Base-by-base conservation (phyloP, 2,329 filamentous ascomycete species). In the Trichoderma pleuroti region DNA sequence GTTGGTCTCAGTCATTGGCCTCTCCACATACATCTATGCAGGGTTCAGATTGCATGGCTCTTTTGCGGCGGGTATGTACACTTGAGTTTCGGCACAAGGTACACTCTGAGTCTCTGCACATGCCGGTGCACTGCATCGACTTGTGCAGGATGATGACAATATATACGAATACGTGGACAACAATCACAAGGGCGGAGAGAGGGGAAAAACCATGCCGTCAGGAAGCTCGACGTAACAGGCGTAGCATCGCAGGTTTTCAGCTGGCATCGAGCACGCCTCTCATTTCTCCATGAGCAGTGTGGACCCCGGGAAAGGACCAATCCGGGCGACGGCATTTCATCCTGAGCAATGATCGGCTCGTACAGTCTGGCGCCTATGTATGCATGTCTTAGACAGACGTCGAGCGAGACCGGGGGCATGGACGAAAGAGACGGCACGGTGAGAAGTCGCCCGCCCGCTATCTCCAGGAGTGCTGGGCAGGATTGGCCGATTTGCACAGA, bases 141-240 rank as follows among this genome's bases (percentile, higher is more conserved):
- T 52, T 24, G 46, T 52, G 46, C 46, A 52, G 11, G 21, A 52
- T 24, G 46, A 52, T 52, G 3, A 14, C 34, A 52, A 52, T 21
- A 21, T 52, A 12, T 34, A 21, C 56, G n/a, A 59, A 34, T 21
- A 18, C 11, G n/a, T 30, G 30, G n/a, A 18, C 46, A 52, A 24
- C n/a, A 24, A 52, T 52, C 46, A 52, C 26, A 26, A 14, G 28
- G 18, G 64, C n/a, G 12, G 28, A 34, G 56, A 21, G 46, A 32
- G 24, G 1, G 28, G 18, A 30, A 42, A n/a, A 26, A 18, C 18
- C 21, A 57, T 46, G 1, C n/a, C 10, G 4, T 28, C 24, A 60
- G 28, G 26, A n/a, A 70, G 54, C 49, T 52, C 28, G 62, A 60
- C 83, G 87, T 49, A 74, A 72, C 16, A 72, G 73, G 56, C 74